Percentiles rank a stretch among this genome's conserved stretches.
Conservation (phyloP, 768 basidiomycete genomes). For the Amanita pallidorosea region DNA sequence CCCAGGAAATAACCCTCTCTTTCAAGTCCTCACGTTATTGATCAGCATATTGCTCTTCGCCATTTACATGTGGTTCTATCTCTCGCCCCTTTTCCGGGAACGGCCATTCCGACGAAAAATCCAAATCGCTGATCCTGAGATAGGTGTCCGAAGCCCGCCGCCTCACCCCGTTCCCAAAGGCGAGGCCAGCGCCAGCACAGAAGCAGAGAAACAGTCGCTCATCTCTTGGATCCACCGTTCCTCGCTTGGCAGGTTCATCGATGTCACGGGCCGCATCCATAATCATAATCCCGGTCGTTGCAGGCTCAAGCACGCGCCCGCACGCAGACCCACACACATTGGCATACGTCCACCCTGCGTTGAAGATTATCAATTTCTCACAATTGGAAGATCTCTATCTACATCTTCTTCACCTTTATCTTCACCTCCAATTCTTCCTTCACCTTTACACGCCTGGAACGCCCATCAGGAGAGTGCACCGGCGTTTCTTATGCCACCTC, state of each 20-base stretch:
- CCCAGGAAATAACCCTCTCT: not conserved
- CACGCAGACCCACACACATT: not conserved
- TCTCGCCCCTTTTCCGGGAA: slow-evolving; percentile 6
- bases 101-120: not conserved
- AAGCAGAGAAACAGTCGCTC: not conserved
- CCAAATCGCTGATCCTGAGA: not conserved
- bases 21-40: slow-evolving; percentile 7
- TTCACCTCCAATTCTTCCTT: not conserved
- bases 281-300: not conserved
- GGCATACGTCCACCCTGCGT: not conserved
- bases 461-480: not conserved
- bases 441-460: not conserved
- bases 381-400: not conserved
- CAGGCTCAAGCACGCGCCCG: not conserved
- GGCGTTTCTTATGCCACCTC: not conserved
- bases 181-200: too few species aligned
- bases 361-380: not conserved
- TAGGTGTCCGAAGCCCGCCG: not conserved
- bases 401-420: not conserved
- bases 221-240: slow-evolving; percentile 3
- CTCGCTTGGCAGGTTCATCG: slow-evolving; percentile 2
- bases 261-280: slow-evolving; percentile 1
- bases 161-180: too few species aligned
- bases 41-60: slow-evolving; percentile 6
- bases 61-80: slow-evolving; percentile 8